Percentiles rank a stretch among this genome's conserved stretches.
phyloP scores from a whole-genome alignment of 140 eudicot species.

The Artemisia princeps region DNA sequence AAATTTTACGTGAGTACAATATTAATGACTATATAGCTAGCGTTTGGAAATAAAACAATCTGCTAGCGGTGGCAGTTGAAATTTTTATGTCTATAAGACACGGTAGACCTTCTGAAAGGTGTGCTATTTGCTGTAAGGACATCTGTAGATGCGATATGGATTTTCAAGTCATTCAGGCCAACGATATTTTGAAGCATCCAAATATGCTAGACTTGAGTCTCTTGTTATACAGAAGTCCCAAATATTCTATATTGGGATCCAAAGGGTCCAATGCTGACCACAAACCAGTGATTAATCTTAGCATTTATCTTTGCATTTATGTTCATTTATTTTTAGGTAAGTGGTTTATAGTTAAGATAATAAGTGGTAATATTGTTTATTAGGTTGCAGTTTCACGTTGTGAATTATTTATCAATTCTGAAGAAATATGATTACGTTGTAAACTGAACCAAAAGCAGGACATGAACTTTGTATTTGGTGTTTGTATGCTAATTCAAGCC shows the following conservation, averaged over 20 bases:
- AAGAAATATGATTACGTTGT: no score
- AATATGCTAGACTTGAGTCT: background rate
- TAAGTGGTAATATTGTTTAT: no score
- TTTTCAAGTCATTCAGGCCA: conserved; percentile 10
- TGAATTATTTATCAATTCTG: no score
- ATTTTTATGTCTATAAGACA: background rate
- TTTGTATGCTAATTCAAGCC: conserved; percentile 7
- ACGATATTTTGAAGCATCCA: conserved; percentile 5
- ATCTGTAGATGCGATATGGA: background rate
- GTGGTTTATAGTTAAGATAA: no score
- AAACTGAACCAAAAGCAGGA: no score
- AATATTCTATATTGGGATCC: background rate
- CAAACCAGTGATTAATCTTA: background rate
- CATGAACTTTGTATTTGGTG: background rate
- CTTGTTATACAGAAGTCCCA: conserved; percentile 7
- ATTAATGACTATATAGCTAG: conserved; percentile 9
- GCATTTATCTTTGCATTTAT: background rate
- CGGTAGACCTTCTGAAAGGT: conserved; percentile 9
- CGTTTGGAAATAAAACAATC: conserved; percentile 11
- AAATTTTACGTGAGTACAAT: background rate
- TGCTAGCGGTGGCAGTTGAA: conserved; percentile 16
- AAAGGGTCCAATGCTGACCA: conserved; percentile 17
- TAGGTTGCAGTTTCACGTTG: no score
- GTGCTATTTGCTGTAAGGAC: conserved; percentile 11
- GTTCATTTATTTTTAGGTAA: no score